Evolutionary conservation across 2,329 filamentous ascomycete species (phyloP), one percentile per base, ranked within the genome.

Genomic region (Xylaria hypoxylon): DNA sequence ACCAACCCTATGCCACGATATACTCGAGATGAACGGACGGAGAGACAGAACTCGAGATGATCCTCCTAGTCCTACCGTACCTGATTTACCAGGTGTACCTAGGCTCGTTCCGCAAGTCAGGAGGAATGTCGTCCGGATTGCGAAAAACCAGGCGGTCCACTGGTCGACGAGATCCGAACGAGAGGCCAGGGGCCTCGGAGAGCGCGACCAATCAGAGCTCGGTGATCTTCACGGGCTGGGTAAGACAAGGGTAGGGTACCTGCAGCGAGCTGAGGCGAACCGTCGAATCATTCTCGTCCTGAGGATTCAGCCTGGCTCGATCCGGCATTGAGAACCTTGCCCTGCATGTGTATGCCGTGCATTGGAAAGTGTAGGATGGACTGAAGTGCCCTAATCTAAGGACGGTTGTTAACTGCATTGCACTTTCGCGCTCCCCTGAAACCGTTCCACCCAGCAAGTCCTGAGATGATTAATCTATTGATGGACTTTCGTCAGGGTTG

Each of bases 101-200:
- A 19, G 48, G 15, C 5, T n/a, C 26, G 24, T 31, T 17, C n/a
- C 4, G 19, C 11, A 19, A 22, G 8, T 50, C 26, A 50, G 47
- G 47, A 31, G 15, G 47, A 31, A 31, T 17, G 26, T 28, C 40
- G 5, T 26, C 50, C 59, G 59, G 59, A 62, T 62, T 63, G 24
- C 60, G 60, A 50, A 52, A 2, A n/a, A 33, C 35, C 5, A 38
- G 35, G 15, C 13, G 35, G 35, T 38, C 35, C 10, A 13, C 28
- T 31, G 8, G 6, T 8, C 1, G 24, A 3, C 59, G 7, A 26
- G n/a, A 22, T 24, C 35, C 7, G 50, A 57, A 45, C 44, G 47
- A 26, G 53, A 28, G 53, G 24, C 6, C n/a, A 45, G 15, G 45
- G 15, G 13, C 45, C 60, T 52, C 60, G 53, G 60, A 57, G 60